Percentiles rank a stretch among this genome's conserved stretches.
Evolutionary conservation across 305 asterid species (phyloP).

Genomic region (Solanum hybrid): DNA sequence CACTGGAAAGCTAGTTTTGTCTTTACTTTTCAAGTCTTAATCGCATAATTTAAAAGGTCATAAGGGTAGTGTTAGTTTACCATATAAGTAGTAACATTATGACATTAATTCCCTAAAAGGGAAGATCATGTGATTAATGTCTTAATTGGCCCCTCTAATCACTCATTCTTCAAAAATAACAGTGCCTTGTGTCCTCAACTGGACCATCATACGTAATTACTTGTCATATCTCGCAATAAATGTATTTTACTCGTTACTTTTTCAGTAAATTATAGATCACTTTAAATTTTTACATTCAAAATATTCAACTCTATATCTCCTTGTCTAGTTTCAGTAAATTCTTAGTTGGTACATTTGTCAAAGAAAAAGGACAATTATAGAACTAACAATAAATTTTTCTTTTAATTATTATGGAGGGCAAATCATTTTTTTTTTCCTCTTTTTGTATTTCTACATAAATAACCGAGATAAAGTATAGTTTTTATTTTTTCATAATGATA

Average conservation of each 20-base stretch:
- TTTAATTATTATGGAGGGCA: background rate
- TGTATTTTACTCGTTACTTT: background rate
- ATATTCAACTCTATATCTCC: background rate
- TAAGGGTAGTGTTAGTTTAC: background rate
- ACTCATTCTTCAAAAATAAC: background rate
- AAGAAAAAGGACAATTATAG: background rate
- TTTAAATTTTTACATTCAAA: background rate
- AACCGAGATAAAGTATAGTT: background rate
- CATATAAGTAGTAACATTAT: background rate
- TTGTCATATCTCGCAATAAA: background rate
- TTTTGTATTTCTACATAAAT: background rate
- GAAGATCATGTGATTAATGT: background rate
- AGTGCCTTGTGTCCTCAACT: background rate
- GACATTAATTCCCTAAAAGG: background rate
- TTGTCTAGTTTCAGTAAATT: background rate
- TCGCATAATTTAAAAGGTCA: background rate
- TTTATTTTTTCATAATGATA: background rate
- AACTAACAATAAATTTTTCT: background rate
- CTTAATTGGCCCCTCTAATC: background rate
- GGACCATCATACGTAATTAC: background rate
- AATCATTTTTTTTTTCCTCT: background rate
- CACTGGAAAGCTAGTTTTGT: constrained; percentile 3
- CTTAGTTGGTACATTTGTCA: background rate
- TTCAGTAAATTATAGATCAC: background rate
- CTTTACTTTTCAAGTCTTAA: background rate